Evolutionary conservation across 768 basidiomycete species (phyloP), one percentile per base, ranked within the genome.

Genomic region (Leucosporidium creatinivorum): DNA sequence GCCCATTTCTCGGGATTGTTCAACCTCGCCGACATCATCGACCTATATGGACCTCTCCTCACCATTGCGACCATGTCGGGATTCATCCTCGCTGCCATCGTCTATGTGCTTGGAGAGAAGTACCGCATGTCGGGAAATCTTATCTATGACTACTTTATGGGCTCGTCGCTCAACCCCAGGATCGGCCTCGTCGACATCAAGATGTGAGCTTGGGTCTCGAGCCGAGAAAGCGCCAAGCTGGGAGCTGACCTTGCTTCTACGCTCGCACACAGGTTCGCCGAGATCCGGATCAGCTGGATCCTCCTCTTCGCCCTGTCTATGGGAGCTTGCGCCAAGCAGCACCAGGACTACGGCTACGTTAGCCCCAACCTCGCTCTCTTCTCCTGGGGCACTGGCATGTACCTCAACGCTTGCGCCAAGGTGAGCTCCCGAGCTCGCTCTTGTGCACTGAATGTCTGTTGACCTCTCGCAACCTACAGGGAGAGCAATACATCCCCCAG

Each of bases 331-430:
- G 89, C 89, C 81, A 97, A 96, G 80, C 96, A 99, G 77, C 94
- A 96, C 77, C 92, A 97, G 74, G 81, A 84, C 30, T 85, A 87
- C 70, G 96, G 96, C 30, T 90, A 91, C 77, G 88, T 97, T 36
- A 93, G 93, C 0, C 89, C 91, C 0, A 98, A 98, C 78, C 92
- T 94, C 89, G 87, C 86, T 0, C 91, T 97, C 79, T 96, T 97
- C 90, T 86, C 90, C 69, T 82, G 94, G 67, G 96, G 93, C 4
- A 97, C 93, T 13, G 91, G 90, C 76, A 81, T 99, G n/a, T 98
- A 98, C 79, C 82, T 97, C 70, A 97, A 99, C 72, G 93, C 93
- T 56, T 98, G 92, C 87, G 66, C 54, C 21, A 58, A 52, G 66
- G 28, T 50, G 39, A 47, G 62, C 31, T 8, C n/a, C n/a, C 50